Base-by-base conservation (phyloP, 2,329 filamentous ascomycete species). In the Aspergillus ruber region DNA sequence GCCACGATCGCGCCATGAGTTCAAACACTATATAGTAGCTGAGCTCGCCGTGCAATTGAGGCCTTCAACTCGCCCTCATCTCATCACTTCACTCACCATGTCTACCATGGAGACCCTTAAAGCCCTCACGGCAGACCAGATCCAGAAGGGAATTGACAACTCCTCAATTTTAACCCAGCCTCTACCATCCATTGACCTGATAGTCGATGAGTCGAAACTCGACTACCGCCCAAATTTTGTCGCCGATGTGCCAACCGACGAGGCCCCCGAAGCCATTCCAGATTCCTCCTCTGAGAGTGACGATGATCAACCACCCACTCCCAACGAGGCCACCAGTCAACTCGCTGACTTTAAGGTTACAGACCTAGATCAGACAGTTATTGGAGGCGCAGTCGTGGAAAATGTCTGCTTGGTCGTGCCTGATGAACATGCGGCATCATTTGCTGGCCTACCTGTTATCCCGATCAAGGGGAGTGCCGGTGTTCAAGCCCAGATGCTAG, bases 51-150 rank as follows among this genome's bases (percentile, higher is more conserved):
- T 36, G n/a, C 4, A 33, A 13, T 33, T 12, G 32, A 33, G 32
- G n/a, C 7, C 32, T 2, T 33, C 32, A 33, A 33, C 8, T 33
- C 9, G 32, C 6, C 1, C 32, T 33, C 32, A 33, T 33, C 6
- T 10, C 7, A 13, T 33, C 32, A 33, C 10, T 33, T n/a, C 8
- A 33, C 12, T 33, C 32, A 33, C 10, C 13, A 36, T 36, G 33
- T 36, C 33, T 7, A 36, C 4, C 4, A 36, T 36, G 33, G 12
- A 36, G 2, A 36, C 33, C n/a, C 33, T 36, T 6, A 36, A 36
- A 36, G 33, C 33, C 33, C n/a, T 41, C 39, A 41, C 39, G 39
- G 39, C 39, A 23, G 39, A 41, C 13, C 39, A 25, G n/a, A 41
- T 41, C 10, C 18, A 41, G 21, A 41, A 23, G 18, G 39, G 4